Base-by-base conservation (phyloP, 139 green algal genomes). In the Edaphochlamys debaryana region DNA sequence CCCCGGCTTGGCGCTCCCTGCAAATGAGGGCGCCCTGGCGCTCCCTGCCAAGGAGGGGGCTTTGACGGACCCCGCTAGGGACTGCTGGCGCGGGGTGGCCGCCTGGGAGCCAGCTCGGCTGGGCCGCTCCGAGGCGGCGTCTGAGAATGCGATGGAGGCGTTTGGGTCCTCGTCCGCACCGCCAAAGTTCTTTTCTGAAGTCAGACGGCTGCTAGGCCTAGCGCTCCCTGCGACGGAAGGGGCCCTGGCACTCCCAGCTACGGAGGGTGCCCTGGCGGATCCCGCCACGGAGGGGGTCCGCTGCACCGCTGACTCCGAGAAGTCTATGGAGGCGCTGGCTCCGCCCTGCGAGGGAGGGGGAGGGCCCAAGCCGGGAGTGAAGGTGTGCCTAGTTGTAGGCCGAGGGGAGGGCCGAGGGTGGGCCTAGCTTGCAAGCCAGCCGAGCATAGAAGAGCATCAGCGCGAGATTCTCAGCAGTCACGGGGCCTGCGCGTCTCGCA, bases 281-380 rank as follows among this genome's bases (percentile, higher is more conserved):
- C 25, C 25, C 25, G 50, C 50, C 20, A 22, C 50, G 2, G 50
- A 22, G 50, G 50, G 50, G 20, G 23, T 58, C 20, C 25, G 20
- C 25, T 19, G 25, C 7, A 58, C 20, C 20, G 9, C 36, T 1
- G 54, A 36, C 13, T 79, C 72, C 25, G 72, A 79, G 23, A 67
- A 79, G 36, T 52, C 52, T 15, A 79, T 68, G 36, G 72, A 79
- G 37, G 72, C 72, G 52, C 60, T 79, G 27, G 36, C 54, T 32
- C 67, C 70, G 20, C 34, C 58, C 27, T 36, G 29, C 27, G n/a
- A n/a, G n/a, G n/a, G n/a, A n/a, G n/a, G n/a, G n/a, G n/a, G n/a
- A n/a, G n/a, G n/a, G n/a, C n/a, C n/a, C n/a, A n/a, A n/a, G n/a
- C n/a, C n/a, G n/a, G n/a, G n/a, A n/a, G n/a, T n/a, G n/a, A n/a